These are phyloP conservation scores for Phellopilus nigrolimitatus DNA, from an alignment of 1,284 basidiomycete genomes.

Conservation along the genomic window DNA sequence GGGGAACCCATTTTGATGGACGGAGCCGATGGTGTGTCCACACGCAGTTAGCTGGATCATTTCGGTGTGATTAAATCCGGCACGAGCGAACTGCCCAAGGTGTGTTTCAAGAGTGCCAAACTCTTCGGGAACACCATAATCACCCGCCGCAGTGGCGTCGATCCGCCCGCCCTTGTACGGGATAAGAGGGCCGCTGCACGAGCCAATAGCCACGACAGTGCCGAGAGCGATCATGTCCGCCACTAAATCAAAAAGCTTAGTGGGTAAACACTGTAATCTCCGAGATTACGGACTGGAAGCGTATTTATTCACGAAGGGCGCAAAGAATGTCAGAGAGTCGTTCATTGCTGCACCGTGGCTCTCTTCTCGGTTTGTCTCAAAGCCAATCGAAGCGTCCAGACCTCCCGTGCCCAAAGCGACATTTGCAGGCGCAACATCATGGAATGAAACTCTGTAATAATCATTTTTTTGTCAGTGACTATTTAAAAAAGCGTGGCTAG, in stretches of 20 bases:
- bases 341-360: slow-evolving; percentile 27
- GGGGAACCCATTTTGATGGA: slow-evolving; percentile 27
- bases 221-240: slow-evolving; percentile 28
- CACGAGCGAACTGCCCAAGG: slow-evolving; percentile 23
- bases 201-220: slow-evolving; percentile 23
- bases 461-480: neutral
- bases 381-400: slow-evolving; percentile 27
- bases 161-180: slow-evolving; percentile 27
- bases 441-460: slow-evolving; percentile 19
- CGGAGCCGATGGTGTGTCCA: slow-evolving; percentile 28
- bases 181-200: slow-evolving; percentile 25
- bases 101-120: slow-evolving; percentile 23
- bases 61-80: slow-evolving; percentile 26
- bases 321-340: slow-evolving; percentile 23
- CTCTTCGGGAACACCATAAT: slow-evolving; percentile 29
- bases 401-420: slow-evolving; percentile 27
- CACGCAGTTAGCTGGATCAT: slow-evolving; percentile 28
- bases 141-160: slow-evolving; percentile 25
- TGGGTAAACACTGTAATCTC: neutral
- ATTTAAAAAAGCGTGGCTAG: neutral
- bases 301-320: slow-evolving; percentile 13
- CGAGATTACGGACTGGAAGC: slow-evolving; percentile 6
- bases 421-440: slow-evolving; percentile 28
- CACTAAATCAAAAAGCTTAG: too few relatives aligned
- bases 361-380: slow-evolving; percentile 27